These are phyloP conservation scores for Berberis thunbergii DNA, from an alignment of 164 flowering plant species.

Conservation along the genomic window DNA sequence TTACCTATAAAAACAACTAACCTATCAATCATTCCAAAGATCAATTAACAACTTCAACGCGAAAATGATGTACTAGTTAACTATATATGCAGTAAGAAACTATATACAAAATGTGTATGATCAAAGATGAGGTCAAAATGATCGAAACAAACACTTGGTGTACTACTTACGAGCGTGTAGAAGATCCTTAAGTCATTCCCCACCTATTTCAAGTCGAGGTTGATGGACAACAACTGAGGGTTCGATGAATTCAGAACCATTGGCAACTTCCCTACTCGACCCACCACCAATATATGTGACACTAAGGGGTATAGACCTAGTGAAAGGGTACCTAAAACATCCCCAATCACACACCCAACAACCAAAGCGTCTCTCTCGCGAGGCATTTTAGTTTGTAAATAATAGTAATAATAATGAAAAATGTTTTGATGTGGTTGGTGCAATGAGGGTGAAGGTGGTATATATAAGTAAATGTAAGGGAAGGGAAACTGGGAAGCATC, in stretches of 20 bases:
- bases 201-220: constrained; percentile 42
- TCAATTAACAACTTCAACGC: background rate
- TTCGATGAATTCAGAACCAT: constrained; percentile 33
- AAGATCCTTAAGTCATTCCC: constrained; percentile 46
- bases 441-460: too few species aligned
- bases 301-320: background rate
- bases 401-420: too few species aligned
- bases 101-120: background rate
- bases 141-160: background rate
- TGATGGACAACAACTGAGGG: constrained; percentile 48
- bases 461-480: too few species aligned
- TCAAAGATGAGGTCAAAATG: background rate
- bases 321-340: constrained; percentile 18
- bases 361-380: constrained; percentile 48
- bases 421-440: too few species aligned
- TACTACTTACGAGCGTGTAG: constrained; percentile 44
- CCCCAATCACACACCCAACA: constrained; percentile 64
- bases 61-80: background rate
- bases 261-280: background rate
- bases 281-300: background rate
- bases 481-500: too few species aligned
- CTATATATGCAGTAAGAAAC: background rate
- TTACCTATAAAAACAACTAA: background rate
- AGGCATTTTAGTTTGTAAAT: constrained; percentile 14
- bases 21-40: background rate